Base-by-base conservation (phyloP, 1,284 basidiomycete genomes). In the Malassezia furfur region DNA sequence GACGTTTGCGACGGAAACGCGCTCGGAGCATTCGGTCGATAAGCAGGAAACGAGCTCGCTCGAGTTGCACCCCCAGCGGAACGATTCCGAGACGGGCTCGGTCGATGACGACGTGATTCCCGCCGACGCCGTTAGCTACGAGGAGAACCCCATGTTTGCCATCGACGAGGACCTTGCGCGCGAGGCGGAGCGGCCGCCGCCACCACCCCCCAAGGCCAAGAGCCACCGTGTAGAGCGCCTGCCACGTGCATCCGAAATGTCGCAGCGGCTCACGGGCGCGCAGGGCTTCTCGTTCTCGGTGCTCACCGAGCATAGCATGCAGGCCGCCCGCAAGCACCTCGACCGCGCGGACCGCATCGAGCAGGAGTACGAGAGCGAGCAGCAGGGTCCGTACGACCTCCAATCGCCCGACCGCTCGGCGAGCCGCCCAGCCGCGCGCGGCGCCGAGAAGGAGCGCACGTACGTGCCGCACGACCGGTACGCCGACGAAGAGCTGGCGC, bases 401-500 rank as follows among this genome's bases (percentile, higher is more conserved):
- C 19, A 22, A 15, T 6, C 7, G 12, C 7, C 3, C 1, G 19
- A 38, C 10, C 8, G 25, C 11, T 28, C 14, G 1, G 12, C 30
- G 17, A 25, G 39, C 25, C 21, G 21, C 25, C 39, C n/a, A 5
- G 10, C 21, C 11, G 28, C 36, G 22, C 36, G 25, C 12, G n/a
- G 11, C 2, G 12, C 39, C 15, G 28, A 15, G 17, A 25, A 19
- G 21, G 21, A 9, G 2, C 21, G 35, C 35, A 11, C 22, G 10
- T 15, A 6, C 35, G n/a, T n/a, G 6, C 34, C 7, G 35, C 35
- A 38, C 32, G 47, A 38, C 17, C 35, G 25, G 5, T 39, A 30
- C 31, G 11, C n/a, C 10, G 63, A 64, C 21, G 63, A 62, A 15
- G 62, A 65, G 8, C 32, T 53, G 21, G 48, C 52, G 8, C 47